These are phyloP conservation scores for Mrakia frigida DNA, from an alignment of 768 basidiomycete genomes.

Conservation along the genomic window DNA sequence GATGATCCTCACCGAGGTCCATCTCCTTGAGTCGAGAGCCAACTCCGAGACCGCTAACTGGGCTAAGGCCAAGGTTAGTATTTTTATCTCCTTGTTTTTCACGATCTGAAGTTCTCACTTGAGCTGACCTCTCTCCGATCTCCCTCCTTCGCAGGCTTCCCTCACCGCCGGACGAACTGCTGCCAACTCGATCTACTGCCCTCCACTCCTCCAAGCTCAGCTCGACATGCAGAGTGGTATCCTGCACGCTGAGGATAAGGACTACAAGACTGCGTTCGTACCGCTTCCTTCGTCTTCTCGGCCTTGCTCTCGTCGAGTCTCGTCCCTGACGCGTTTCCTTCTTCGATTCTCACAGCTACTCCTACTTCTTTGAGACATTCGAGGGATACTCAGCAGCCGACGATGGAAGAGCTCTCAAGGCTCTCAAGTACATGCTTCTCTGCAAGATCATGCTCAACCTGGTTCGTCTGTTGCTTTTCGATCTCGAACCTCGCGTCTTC, in stretches of 20 bases:
- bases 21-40: constrained; percentile 84
- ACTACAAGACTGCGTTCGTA: constrained; percentile 75
- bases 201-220: constrained; percentile 58
- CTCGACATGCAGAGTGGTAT: constrained; percentile 70
- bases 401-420: constrained; percentile 68
- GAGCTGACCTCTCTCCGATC: background rate
- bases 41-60: constrained; percentile 85
- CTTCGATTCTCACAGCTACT: constrained; percentile 50
- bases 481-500: background rate
- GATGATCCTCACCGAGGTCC: constrained; percentile 94
- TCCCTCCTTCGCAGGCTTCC: constrained; percentile 56
- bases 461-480: constrained; percentile 50
- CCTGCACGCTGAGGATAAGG: constrained; percentile 93
- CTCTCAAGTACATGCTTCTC: constrained; percentile 94
- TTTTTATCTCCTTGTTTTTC: background rate
- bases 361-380: constrained; percentile 95
- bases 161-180: constrained; percentile 87
- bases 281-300: background rate
- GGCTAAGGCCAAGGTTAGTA: constrained; percentile 74
- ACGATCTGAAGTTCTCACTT: background rate
- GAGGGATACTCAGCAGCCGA: constrained; percentile 78
- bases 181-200: constrained; percentile 92
- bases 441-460: constrained; percentile 98
- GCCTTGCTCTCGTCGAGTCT: background rate
- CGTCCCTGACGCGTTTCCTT: background rate